Evolutionary conservation across 1,139 yeast genomes (phyloP), one percentile per base, ranked within the genome.

Genomic region (Yamadazyma taylorii): DNA sequence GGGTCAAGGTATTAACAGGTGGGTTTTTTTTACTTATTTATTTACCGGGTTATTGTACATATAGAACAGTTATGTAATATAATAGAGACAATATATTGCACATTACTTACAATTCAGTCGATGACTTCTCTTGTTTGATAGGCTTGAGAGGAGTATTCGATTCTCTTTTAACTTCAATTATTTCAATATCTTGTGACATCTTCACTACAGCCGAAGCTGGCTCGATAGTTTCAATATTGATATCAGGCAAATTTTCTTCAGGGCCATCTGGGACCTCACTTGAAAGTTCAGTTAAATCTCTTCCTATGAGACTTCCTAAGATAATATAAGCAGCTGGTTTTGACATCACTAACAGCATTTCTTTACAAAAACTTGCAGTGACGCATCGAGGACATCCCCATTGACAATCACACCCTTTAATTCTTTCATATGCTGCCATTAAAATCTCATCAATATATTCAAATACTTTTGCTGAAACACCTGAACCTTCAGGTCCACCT

Each of bases 321-420:
- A 92, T 78, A 1, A 92, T 69, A n/a, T 78, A 63, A 0, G 96
- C 89, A 0, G 95, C 97, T 3, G 86, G 84, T 51, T 90, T 90
- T 0, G 96, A 88, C 50, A 90, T 67, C 5, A 92, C 97, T 37
- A 83, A 63, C 56, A 86, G 81, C 51, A 77, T 75, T 57, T 92
- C 98, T 39, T 80, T 78, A 60, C 98, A 92, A 40, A 76, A 77
- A 2, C 85, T 67, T 2, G 87, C 83, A 2, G 90, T 85, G 21
- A 85, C 80, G 64, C 98, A 92, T 34, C 78, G 78, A 0, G 95
- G 95, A 60, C 98, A 92, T 0, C 98, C 98, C 75, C 81, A 78
- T 3, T 73, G 79, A 64, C 97, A 92, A 1, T 75, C 73, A 57
- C 98, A 92, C 10, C 66, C 71, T 22, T 66, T 68, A 0, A 90